Conservation (phyloP, 2,329 filamentous ascomycete genomes). For the Bertia moriformis region DNA sequence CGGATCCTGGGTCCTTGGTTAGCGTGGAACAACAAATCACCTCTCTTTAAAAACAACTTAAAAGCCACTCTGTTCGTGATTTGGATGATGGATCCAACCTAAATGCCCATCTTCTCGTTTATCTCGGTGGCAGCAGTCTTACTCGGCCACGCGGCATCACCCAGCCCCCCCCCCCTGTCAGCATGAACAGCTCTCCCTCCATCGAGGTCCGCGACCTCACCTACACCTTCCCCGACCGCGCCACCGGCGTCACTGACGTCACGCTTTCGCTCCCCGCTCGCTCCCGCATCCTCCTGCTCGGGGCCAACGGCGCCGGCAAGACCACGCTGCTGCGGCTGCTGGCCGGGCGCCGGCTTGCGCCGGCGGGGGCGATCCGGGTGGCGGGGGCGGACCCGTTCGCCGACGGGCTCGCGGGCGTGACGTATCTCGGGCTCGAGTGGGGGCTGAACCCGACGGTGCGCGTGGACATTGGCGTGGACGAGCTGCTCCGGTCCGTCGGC, state of each 20-base stretch:
- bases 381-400: slow-evolving; percentile 84
- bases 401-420: slow-evolving; percentile 78
- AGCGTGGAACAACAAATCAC: too few species aligned
- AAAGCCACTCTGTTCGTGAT: too few species aligned
- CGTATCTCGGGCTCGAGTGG: slow-evolving; percentile 95
- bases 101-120: too few species aligned
- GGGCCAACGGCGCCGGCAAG: slow-evolving; percentile 93
- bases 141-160: too few species aligned
- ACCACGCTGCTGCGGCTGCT: slow-evolving; percentile 90
- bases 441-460: slow-evolving; percentile 93
- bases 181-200: slow-evolving; percentile 36
- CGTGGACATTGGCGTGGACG: slow-evolving; percentile 80
- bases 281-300: slow-evolving; percentile 81
- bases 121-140: too few species aligned
- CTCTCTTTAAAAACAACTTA: too few species aligned
- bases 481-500: slow-evolving; percentile 72
- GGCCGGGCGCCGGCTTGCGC: slow-evolving; percentile 85
- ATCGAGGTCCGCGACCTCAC: slow-evolving; percentile 65
- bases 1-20: too few species aligned
- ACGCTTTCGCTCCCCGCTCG: slow-evolving; percentile 64
- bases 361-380: slow-evolving; percentile 58
- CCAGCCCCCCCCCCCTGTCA: slow-evolving; percentile 6
- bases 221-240: slow-evolving; percentile 79
- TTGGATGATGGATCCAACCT: too few species aligned
- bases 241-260: slow-evolving; percentile 63